phyloP scores from a whole-genome alignment of 2,329 filamentous ascomycete species.

The Chrysosporium queenslandicum region DNA sequence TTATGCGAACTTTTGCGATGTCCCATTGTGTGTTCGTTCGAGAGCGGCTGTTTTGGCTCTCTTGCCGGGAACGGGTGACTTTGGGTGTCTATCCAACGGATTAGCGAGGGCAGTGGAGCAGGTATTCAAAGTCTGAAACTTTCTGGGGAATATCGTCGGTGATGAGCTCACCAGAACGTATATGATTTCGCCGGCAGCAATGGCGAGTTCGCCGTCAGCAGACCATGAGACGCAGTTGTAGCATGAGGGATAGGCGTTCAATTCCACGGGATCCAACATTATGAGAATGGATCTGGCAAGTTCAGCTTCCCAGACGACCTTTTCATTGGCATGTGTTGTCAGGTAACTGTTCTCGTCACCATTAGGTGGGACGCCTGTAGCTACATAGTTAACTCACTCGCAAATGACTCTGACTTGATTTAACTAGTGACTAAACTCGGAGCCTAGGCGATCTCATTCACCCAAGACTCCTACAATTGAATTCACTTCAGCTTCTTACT shows the following conservation, averaged over 20 bases:
- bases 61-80: slow-evolving; percentile 15
- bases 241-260: slow-evolving; percentile 43
- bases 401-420: too few species aligned
- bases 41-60: neutral
- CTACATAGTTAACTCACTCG: too few species aligned
- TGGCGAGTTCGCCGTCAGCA: slow-evolving; percentile 47
- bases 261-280: slow-evolving; percentile 29
- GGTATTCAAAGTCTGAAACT: neutral
- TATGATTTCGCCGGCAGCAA: slow-evolving; percentile 47
- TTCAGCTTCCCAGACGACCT: too few species aligned
- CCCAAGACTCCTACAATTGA: too few species aligned
- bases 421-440: too few species aligned
- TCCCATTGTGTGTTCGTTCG: slow-evolving; percentile 27
- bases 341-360: too few species aligned
- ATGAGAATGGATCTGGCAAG: too few species aligned
- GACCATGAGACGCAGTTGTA: slow-evolving; percentile 50
- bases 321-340: too few species aligned
- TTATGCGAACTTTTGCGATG: slow-evolving; percentile 38
- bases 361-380: too few species aligned
- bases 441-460: too few species aligned
- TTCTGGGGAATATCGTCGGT: neutral
- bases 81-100: slow-evolving; percentile 25
- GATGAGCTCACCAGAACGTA: slow-evolving; percentile 39
- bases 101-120: neutral
- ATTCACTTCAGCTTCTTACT: too few species aligned